These are phyloP conservation scores for Immersiporthe knoxdaviesiana DNA, from an alignment of 2,329 filamentous ascomycete species.

Conservation along the genomic window DNA sequence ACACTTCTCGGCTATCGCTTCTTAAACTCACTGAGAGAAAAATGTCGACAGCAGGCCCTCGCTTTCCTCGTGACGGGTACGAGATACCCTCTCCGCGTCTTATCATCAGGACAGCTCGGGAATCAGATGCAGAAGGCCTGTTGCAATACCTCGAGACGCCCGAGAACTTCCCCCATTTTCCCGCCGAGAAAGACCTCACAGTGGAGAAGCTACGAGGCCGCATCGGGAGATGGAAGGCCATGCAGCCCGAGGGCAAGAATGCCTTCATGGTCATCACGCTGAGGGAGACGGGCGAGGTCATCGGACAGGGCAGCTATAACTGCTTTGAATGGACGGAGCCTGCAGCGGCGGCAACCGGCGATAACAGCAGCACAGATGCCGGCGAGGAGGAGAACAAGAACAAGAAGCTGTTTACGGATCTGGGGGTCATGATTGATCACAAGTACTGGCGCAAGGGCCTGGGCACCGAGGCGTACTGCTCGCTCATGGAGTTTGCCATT, in stretches of 20 bases:
- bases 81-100: constrained; percentile 12
- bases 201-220: neutral
- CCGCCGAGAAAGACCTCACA: constrained; percentile 6
- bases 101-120: constrained; percentile 8
- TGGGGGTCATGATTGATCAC: constrained; percentile 8
- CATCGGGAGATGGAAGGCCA: constrained; percentile 7
- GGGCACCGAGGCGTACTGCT: constrained; percentile 8
- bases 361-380: neutral
- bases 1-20: neutral
- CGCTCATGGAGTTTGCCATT: constrained; percentile 6
- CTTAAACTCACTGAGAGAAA: neutral
- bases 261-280: constrained; percentile 12
- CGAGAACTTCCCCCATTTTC: constrained; percentile 6
- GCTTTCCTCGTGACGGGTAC: constrained; percentile 1
- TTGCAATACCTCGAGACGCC: neutral
- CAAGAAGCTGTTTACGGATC: constrained; percentile 4
- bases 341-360: neutral
- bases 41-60: neutral
- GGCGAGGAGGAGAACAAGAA: neutral
- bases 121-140: constrained; percentile 8
- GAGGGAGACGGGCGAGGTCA: constrained; percentile 4
- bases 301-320: constrained; percentile 15
- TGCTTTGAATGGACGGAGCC: constrained; percentile 12
- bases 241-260: constrained; percentile 7
- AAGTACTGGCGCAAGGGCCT: constrained; percentile 15